Percentiles rank a stretch among this genome's conserved stretches.
Evolutionary conservation across 2,329 filamentous ascomycete species (phyloP).

Genomic region (Aureobasidium sp.): DNA sequence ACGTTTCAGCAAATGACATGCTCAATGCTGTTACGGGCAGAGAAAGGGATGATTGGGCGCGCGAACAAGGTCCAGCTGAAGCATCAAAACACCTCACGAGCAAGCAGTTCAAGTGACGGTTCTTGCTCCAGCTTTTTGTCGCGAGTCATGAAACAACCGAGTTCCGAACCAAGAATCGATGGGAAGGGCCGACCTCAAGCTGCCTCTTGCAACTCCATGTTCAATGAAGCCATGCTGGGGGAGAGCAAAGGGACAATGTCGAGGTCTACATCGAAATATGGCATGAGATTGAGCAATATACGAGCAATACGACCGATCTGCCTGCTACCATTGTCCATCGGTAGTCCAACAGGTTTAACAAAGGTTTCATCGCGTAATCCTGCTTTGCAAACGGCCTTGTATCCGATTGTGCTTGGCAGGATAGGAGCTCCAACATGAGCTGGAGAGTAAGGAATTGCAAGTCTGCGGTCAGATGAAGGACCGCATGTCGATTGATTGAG

Average conservation of each 20-base stretch:
- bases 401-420: constrained; percentile 2
- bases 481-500: not conserved
- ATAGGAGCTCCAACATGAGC: not conserved
- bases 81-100: constrained; percentile 7
- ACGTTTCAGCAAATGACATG: not conserved
- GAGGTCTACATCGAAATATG: not conserved
- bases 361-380: constrained; percentile 13
- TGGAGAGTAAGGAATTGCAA: not conserved
- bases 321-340: not conserved
- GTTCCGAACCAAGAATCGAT: not conserved
- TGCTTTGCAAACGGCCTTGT: constrained; percentile 11
- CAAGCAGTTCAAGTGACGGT: not conserved
- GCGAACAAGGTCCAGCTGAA: not conserved
- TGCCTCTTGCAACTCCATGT: not conserved
- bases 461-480: not conserved
- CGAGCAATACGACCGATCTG: not conserved
- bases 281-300: not conserved
- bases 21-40: not conserved
- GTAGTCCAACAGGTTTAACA: constrained; percentile 9
- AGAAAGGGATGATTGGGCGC: not conserved
- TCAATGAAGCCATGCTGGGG: not conserved
- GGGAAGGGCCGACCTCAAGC: not conserved
- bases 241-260: not conserved
- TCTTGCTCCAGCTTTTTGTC: constrained; percentile 12
- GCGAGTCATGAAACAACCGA: constrained; percentile 9